Evolutionary conservation across 202 grass and related monocot genomes (phyloP).

Genomic region (Carex sylvatica): DNA sequence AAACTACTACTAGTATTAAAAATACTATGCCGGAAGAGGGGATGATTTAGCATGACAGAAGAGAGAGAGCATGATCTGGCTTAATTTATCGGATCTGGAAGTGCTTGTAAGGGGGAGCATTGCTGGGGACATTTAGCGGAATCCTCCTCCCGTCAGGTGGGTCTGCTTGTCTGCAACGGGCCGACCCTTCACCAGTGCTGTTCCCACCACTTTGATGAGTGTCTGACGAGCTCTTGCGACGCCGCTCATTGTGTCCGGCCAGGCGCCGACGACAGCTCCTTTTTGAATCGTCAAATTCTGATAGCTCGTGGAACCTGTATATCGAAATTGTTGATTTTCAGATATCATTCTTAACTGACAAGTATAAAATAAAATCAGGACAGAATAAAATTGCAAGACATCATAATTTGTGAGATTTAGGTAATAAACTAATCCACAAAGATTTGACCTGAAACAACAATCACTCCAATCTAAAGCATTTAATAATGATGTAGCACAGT

Average conservation of each 20-base stretch:
- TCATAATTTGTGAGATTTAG: not conserved
- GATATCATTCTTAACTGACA: not conserved
- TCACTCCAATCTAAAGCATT: conserved; percentile 4
- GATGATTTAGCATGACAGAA: conserved; percentile 67
- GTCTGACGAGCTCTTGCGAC: conserved; percentile 70
- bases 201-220: conserved; percentile 18
- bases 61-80: conserved; percentile 77
- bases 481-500: not conserved
- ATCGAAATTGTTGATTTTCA: not conserved
- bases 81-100: conserved; percentile 79
- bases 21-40: not conserved
- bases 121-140: conserved; percentile 29
- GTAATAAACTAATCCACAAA: not conserved
- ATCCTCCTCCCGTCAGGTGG: conserved; percentile 37
- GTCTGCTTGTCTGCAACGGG: conserved; percentile 38
- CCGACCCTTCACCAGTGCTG: conserved; percentile 39
- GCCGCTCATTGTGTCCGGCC: conserved; percentile 77
- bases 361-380: not conserved
- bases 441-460: not conserved
- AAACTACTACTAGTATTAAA: not conserved
- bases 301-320: conserved; percentile 76
- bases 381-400: not conserved
- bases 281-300: conserved; percentile 73
- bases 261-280: conserved; percentile 80
- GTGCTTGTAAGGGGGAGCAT: conserved; percentile 43